Conservation (phyloP, 257 asterid genomes). For the Salvia rosmarinus region DNA sequence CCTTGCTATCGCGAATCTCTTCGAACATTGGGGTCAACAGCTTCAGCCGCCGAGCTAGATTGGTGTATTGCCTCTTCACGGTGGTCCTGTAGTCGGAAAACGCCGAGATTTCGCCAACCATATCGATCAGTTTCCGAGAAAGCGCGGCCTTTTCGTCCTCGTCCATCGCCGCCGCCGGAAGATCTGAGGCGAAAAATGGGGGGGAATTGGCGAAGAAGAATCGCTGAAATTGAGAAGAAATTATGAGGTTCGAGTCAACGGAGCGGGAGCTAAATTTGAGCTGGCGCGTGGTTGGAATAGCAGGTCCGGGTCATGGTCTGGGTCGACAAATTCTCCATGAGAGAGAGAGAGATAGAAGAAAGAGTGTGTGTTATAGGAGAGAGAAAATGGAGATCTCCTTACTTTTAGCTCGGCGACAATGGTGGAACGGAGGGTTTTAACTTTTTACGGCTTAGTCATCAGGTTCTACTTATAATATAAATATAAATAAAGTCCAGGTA, state of each 20-base stretch:
- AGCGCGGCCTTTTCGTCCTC: constrained; percentile 65
- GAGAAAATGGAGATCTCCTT: constrained; percentile 1
- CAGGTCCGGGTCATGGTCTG: constrained; percentile 36
- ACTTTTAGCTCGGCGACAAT: constrained; percentile 22
- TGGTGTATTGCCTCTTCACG: constrained; percentile 88
- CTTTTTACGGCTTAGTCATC: neutral
- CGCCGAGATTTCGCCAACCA: constrained; percentile 70
- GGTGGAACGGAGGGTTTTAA: neutral
- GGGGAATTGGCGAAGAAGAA: constrained; percentile 20
- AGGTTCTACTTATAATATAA: too few relatives aligned
- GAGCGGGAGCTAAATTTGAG: constrained; percentile 30
- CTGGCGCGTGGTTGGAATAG: constrained; percentile 30
- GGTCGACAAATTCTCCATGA: constrained; percentile 33
- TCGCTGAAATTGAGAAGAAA: constrained; percentile 11
- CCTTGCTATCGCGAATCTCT: constrained; percentile 83
- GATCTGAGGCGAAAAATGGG: constrained; percentile 42
- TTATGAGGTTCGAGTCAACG: constrained; percentile 39
- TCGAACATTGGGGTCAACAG: constrained; percentile 94
- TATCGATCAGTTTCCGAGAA: constrained; percentile 58
- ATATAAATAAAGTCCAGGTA: too few relatives aligned
- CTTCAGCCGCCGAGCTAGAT: constrained; percentile 89
- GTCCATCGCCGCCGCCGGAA: constrained; percentile 53
- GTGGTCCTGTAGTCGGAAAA: constrained; percentile 63
- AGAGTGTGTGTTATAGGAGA: neutral
- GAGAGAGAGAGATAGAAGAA: constrained; percentile 36